Evolutionary conservation across 257 asterid genomes (phyloP).

Genomic region (Solanum chiquidenum): DNA sequence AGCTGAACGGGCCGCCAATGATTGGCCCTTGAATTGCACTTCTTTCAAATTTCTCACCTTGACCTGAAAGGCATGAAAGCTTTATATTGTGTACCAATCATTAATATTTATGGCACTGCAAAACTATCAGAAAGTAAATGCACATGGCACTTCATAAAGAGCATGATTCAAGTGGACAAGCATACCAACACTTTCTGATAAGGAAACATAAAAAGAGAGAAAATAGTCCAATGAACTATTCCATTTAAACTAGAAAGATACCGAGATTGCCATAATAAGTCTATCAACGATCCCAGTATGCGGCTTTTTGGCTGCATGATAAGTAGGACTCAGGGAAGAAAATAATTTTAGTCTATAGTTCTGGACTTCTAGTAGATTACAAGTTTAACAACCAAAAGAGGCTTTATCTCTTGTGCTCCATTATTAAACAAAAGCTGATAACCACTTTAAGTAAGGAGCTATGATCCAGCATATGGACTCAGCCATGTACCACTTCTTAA

Average conservation of each 20-base stretch:
- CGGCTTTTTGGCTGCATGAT: neutral
- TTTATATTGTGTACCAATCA: neutral
- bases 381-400: neutral
- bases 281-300: neutral
- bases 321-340: neutral
- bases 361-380: neutral
- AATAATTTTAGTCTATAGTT: neutral
- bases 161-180: neutral
- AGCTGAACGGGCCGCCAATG: slow-evolving; percentile 90
- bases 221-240: neutral
- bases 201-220: neutral
- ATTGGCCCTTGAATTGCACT: slow-evolving; percentile 75
- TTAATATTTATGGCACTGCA: neutral
- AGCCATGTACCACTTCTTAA: neutral
- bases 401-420: neutral
- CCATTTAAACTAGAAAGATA: neutral
- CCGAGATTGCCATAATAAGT: neutral
- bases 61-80: slow-evolving; percentile 31
- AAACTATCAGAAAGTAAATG: neutral
- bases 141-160: neutral
- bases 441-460: neutral
- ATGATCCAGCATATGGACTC: neutral
- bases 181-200: neutral
- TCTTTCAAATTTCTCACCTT: slow-evolving; percentile 81
- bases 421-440: neutral